A percentile compares a stretch with the other conserved stretches of the same genome.
Evolutionary conservation across 2,329 filamentous ascomycete species (phyloP).

Genomic region (Fusarium sterilihyphosum): DNA sequence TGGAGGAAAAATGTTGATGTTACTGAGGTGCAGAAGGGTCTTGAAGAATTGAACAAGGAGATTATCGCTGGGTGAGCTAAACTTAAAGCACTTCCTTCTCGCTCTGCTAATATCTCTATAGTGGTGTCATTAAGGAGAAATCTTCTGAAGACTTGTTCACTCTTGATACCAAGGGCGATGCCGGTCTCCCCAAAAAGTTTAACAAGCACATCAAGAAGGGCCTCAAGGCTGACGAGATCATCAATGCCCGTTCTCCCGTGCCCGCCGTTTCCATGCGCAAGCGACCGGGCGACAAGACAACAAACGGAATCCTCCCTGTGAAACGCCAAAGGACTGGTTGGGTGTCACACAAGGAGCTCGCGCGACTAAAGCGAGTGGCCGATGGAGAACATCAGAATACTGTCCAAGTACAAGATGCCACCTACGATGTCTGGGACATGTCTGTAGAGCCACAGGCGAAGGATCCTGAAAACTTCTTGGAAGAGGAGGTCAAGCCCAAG

Average conservation of each 20-base stretch:
- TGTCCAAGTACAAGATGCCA: slow-evolving; percentile 67
- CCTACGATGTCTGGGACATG: slow-evolving; percentile 82
- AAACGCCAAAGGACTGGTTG: slow-evolving; percentile 84
- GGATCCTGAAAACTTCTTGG: slow-evolving; percentile 66
- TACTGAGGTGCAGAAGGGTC: slow-evolving; percentile 82
- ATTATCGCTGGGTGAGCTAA: slow-evolving; percentile 82
- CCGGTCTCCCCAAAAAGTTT: slow-evolving; percentile 70
- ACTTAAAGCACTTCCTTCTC: not conserved
- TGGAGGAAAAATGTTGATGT: slow-evolving; percentile 99
- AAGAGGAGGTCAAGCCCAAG: slow-evolving; percentile 71
- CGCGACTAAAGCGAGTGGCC: slow-evolving; percentile 80
- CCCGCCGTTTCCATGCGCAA: slow-evolving; percentile 83
- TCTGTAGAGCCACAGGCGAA: slow-evolving; percentile 53
- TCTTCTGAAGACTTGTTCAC: slow-evolving; percentile 85
- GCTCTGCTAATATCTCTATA: slow-evolving; percentile 50
- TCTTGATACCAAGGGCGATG: slow-evolving; percentile 79
- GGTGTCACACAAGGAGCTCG: slow-evolving; percentile 85
- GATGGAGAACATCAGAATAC: slow-evolving; percentile 72
- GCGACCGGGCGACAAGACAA: slow-evolving; percentile 74
- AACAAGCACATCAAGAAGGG: slow-evolving; percentile 76
- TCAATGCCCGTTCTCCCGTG: slow-evolving; percentile 83
- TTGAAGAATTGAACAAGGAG: slow-evolving; percentile 86
- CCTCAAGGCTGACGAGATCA: slow-evolving; percentile 91
- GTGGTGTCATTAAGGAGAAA: slow-evolving; percentile 87
- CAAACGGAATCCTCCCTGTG: slow-evolving; percentile 75